Evolutionary conservation across 2,329 filamentous ascomycete genomes (phyloP).

Genomic region (Aschersonia sp.): DNA sequence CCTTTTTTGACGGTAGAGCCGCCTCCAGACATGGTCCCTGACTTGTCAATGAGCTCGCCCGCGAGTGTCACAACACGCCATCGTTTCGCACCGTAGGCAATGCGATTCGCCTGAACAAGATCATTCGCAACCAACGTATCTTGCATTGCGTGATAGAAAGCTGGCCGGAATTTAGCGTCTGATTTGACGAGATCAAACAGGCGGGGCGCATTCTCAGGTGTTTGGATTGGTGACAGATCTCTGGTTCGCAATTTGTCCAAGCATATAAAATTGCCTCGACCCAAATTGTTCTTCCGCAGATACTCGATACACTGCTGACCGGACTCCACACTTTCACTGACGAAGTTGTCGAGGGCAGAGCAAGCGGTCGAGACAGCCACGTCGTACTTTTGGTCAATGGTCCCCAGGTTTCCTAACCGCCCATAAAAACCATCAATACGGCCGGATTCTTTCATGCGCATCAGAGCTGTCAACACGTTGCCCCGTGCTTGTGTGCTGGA

Average conservation of each 20-base stretch:
- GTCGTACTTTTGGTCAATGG: slow-evolving; percentile 89
- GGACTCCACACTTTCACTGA: slow-evolving; percentile 89
- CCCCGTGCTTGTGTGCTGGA: slow-evolving; percentile 85
- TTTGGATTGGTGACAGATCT: slow-evolving; percentile 67
- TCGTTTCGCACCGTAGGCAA: slow-evolving; percentile 83
- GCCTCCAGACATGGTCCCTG: slow-evolving; percentile 97
- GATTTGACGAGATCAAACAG: slow-evolving; percentile 86
- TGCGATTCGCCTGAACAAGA: slow-evolving; percentile 89
- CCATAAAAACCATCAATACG: slow-evolving; percentile 96
- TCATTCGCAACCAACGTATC: slow-evolving; percentile 90
- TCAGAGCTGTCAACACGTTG: slow-evolving; percentile 79
- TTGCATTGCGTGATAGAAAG: slow-evolving; percentile 90
- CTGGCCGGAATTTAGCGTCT: slow-evolving; percentile 74
- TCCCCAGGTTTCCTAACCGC: slow-evolving; percentile 81
- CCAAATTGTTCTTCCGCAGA: slow-evolving; percentile 90
- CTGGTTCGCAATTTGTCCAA: slow-evolving; percentile 72
- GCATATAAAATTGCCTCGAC: slow-evolving; percentile 92
- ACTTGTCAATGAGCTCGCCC: slow-evolving; percentile 93
- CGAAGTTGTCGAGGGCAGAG: slow-evolving; percentile 82
- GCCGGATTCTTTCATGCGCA: slow-evolving; percentile 90
- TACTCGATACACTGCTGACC: slow-evolving; percentile 98
- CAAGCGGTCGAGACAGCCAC: slow-evolving; percentile 98
- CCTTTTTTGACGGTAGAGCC: slow-evolving; percentile 82
- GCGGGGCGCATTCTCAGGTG: slow-evolving; percentile 81
- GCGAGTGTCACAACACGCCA: slow-evolving; percentile 96